Evolutionary conservation across 805 yeast genomes (phyloP).

Genomic region (Spathaspora girioi): DNA sequence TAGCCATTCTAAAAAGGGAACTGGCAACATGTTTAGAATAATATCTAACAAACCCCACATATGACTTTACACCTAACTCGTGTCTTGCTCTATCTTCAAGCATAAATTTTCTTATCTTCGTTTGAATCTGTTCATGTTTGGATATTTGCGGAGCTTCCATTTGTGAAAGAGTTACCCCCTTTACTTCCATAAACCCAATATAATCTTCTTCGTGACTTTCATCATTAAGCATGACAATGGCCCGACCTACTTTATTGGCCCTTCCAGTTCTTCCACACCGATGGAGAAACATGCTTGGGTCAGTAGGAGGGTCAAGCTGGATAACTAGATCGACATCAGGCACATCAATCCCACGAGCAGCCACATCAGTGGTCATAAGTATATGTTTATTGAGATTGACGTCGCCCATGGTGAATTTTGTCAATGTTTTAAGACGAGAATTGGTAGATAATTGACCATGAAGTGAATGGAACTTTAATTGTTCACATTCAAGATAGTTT

Average conservation of each 20-base stretch:
- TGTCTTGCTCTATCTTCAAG: slow-evolving; percentile 74
- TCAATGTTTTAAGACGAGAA: slow-evolving; percentile 71
- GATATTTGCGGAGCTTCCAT: slow-evolving; percentile 20
- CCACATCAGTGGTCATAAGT: slow-evolving; percentile 93
- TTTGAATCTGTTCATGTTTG: slow-evolving; percentile 25
- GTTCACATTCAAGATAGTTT: slow-evolving; percentile 28
- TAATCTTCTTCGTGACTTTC: slow-evolving; percentile 79
- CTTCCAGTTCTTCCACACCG: slow-evolving; percentile 95
- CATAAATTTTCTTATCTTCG: slow-evolving; percentile 47
- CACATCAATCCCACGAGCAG: slow-evolving; percentile 94
- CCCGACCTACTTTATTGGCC: slow-evolving; percentile 80
- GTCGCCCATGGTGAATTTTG: slow-evolving; percentile 51
- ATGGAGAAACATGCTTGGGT: slow-evolving; percentile 87
- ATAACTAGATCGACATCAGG: slow-evolving; percentile 92
- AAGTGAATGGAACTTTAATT: slow-evolving; percentile 58
- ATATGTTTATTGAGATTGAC: slow-evolving; percentile 46
- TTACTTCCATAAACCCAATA: slow-evolving; percentile 74
- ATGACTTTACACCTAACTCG: slow-evolving; percentile 75
- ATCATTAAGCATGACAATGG: slow-evolving; percentile 65
- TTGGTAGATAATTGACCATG: slow-evolving; percentile 90
- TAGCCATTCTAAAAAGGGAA: slow-evolving; percentile 76
- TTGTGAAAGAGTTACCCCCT: slow-evolving; percentile 49
- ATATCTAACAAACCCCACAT: slow-evolving; percentile 77
- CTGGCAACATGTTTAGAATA: slow-evolving; percentile 86
- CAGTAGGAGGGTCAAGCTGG: slow-evolving; percentile 94